These are phyloP conservation scores for Metrosideros polymorpha DNA, from an alignment of 441 rosid genomes.

Conservation along the genomic window DNA sequence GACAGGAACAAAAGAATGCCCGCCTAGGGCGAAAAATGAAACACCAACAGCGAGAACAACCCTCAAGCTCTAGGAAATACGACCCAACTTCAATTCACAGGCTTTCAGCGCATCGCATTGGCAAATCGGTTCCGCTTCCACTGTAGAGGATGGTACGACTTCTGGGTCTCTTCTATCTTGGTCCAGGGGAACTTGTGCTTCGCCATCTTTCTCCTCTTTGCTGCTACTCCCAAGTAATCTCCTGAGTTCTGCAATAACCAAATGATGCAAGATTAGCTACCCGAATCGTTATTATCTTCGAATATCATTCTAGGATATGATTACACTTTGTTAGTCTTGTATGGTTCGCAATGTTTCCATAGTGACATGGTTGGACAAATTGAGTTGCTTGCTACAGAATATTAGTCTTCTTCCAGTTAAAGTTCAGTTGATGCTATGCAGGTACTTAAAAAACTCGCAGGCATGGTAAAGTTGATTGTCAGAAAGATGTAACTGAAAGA, in stretches of 20 bases:
- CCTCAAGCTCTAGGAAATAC: background rate
- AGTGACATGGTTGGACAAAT: background rate
- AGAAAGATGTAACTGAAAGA: background rate
- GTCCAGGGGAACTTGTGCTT: slow-evolving; percentile 58
- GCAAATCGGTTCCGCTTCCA: slow-evolving; percentile 53
- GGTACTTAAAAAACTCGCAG: background rate
- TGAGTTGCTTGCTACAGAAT: background rate
- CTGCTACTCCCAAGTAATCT: slow-evolving; percentile 45
- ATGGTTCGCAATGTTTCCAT: background rate
- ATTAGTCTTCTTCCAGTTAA: background rate
- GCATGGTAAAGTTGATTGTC: background rate
- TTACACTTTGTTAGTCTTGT: background rate
- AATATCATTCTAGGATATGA: background rate
- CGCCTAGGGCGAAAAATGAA: background rate
- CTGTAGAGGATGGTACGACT: slow-evolving; percentile 18
- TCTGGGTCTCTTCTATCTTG: slow-evolving; percentile 14
- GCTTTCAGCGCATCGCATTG: slow-evolving; percentile 26
- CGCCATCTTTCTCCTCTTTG: slow-evolving; percentile 43
- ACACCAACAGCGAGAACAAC: background rate
- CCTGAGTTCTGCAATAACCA: slow-evolving; percentile 23
- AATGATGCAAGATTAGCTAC: background rate
- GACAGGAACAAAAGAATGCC: background rate
- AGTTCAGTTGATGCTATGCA: background rate
- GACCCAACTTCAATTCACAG: background rate
- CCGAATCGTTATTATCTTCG: background rate